Evolutionary conservation across 176 grass and related monocot genomes (phyloP).

Genomic region (Carex scoparia): DNA sequence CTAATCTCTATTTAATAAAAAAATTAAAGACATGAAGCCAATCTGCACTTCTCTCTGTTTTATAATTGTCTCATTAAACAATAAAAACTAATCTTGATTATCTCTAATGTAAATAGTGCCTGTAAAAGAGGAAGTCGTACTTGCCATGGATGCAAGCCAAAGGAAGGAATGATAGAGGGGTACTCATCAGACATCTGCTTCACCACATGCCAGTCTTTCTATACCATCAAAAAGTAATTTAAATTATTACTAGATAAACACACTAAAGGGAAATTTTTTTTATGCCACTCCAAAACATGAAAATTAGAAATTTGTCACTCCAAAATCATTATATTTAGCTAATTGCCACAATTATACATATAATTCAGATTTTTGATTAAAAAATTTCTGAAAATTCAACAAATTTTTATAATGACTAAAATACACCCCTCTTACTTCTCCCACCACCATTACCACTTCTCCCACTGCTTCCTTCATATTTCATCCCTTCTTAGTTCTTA

Average conservation of each 20-base stretch:
- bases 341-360: no score
- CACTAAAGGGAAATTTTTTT: no score
- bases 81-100: background rate
- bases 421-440: no score
- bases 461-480: no score
- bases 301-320: no score
- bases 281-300: no score
- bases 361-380: no score
- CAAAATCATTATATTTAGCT: no score
- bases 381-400: no score
- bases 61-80: background rate
- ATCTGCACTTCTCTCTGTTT: background rate
- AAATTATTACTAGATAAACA: background rate
- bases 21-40: background rate
- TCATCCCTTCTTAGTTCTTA: no score
- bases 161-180: constrained; percentile 61
- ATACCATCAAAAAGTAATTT: background rate
- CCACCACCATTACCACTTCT: no score
- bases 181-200: constrained; percentile 72
- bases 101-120: background rate
- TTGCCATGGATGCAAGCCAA: constrained; percentile 78
- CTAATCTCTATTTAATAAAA: background rate
- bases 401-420: no score
- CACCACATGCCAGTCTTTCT: constrained; percentile 75
- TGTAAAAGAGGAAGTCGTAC: background rate